Base-by-base conservation (phyloP, 2,329 filamentous ascomycete genomes). In the Dothidotthia symphoricarpi region DNA sequence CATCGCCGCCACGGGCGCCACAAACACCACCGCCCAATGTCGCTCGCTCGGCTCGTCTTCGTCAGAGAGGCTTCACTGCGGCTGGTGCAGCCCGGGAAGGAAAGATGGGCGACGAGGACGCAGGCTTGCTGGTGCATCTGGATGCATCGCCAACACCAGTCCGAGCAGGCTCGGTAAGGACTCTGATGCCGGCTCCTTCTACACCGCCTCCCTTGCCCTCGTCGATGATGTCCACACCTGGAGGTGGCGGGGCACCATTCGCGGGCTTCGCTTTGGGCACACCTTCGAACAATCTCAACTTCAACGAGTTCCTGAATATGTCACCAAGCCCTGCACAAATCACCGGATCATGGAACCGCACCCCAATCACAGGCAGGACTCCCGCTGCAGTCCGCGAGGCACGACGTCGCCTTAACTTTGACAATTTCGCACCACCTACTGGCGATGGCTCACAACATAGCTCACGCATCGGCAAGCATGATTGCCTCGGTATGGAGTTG, bases 241-340 rank as follows among this genome's bases (percentile, higher is more conserved):
- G 83, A 36, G 84, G 82, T 27, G 78, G 80, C 45, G 68, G 66
- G 16, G 63, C 60, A 26, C 58, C 61, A 26, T 85, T 82, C 57
- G 67, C 84, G 29, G 75, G 76, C 32, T 76, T 82, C 39, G 70
- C 68, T 57, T 81, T 85, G 34, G 82, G 80, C 47, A 97, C 91
- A 1, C 91, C 91, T 0, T 84, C 84, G 12, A 86, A 90, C 60
- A 80, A 75, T 31, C 94, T 97, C 68, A 94, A 97, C 71, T 95
- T 97, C 70, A 82, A 89, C 35, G 93, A 98, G 63, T 98, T 95
- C 69, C 85, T 97, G 63, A 96, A 97, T 69, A 91, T 97, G 64
- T 95, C 93, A 6, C 93, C 93, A 0, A 95, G 88, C 60, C 93
- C 93, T 14, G 93, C 88, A 16, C 93, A 96, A 70, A 49, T 57